Conservation (phyloP, 2,329 filamentous ascomycete genomes). For the Cercospora janseana region DNA sequence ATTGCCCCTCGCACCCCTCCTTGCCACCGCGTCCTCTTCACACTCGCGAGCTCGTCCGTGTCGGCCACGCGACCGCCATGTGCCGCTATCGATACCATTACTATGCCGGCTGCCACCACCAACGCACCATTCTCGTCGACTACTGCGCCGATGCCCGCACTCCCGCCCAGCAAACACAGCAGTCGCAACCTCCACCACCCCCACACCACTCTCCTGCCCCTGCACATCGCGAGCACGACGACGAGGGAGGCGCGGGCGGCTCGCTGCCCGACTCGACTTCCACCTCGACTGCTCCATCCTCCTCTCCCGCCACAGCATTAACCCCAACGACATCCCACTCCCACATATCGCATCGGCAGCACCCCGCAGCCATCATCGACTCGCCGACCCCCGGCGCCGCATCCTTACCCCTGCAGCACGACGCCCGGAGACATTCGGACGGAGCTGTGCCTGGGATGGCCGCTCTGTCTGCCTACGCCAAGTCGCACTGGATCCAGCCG, state of each 20-base stretch:
- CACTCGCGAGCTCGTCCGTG: conserved; percentile 3
- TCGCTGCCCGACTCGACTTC: conserved; percentile 9
- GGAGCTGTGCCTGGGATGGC: conserved; percentile 21
- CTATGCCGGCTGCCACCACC: conserved; percentile 34
- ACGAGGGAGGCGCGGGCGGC: conserved; percentile 7
- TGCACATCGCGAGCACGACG: neutral
- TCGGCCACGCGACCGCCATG: conserved; percentile 27
- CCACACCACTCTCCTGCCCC: conserved; percentile 8
- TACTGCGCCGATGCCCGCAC: conserved; percentile 28
- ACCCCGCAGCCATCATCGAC: conserved; percentile 24
- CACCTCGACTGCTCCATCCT: neutral
- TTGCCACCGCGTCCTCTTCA: neutral
- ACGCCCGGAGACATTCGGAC: conserved; percentile 12
- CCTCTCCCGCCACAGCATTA: conserved; percentile 8
- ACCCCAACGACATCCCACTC: conserved; percentile 6
- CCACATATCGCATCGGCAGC: conserved; percentile 13
- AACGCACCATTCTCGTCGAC: conserved; percentile 30
- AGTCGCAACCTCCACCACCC: conserved; percentile 1
- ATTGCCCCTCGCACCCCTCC: neutral
- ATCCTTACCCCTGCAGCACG: conserved; percentile 18
- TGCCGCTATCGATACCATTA: conserved; percentile 37
- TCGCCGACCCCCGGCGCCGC: conserved; percentile 17
- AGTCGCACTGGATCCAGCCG: conserved; percentile 12
- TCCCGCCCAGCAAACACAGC: neutral
- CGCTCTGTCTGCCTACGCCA: conserved; percentile 16